These are phyloP conservation scores for Raphanus raphanistrum DNA, from an alignment of 345 rosid genomes.

Conservation along the genomic window DNA sequence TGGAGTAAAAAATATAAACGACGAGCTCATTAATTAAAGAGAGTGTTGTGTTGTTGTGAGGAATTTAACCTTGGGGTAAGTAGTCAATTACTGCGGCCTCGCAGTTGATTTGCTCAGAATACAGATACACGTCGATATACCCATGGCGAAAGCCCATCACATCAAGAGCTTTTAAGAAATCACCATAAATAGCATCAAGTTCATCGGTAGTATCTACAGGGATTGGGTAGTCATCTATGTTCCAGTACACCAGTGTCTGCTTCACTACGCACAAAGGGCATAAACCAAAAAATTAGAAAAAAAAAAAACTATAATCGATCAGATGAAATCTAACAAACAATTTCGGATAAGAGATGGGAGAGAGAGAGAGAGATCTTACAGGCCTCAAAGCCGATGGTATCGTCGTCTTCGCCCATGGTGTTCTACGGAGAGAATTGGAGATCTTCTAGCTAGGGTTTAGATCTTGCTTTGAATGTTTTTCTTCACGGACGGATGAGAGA, in stretches of 20 bases:
- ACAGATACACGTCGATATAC: not conserved
- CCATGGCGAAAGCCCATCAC: not conserved
- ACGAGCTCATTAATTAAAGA: no score
- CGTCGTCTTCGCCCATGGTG: not conserved
- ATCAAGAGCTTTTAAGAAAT: not conserved
- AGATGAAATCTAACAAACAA: not conserved
- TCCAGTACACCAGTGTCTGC: not conserved
- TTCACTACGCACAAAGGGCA: not conserved
- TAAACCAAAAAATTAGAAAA: not conserved
- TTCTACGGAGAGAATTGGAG: not conserved
- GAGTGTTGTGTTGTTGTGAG: no score
- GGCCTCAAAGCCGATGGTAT: not conserved
- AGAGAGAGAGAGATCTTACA: not conserved
- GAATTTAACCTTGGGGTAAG: not conserved
- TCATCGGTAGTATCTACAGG: not conserved
- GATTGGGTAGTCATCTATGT: not conserved
- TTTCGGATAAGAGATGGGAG: not conserved
- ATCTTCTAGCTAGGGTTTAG: not conserved
- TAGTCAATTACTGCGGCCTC: not conserved
- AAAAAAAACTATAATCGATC: not conserved
- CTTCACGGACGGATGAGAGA: not conserved
- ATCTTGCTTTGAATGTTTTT: not conserved
- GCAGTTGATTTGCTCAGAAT: not conserved
- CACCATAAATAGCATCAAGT: not conserved
- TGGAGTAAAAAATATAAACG: no score